Evolutionary conservation across 2,329 filamentous ascomycete species (phyloP).

Genomic region (Fusarium pininemorale): DNA sequence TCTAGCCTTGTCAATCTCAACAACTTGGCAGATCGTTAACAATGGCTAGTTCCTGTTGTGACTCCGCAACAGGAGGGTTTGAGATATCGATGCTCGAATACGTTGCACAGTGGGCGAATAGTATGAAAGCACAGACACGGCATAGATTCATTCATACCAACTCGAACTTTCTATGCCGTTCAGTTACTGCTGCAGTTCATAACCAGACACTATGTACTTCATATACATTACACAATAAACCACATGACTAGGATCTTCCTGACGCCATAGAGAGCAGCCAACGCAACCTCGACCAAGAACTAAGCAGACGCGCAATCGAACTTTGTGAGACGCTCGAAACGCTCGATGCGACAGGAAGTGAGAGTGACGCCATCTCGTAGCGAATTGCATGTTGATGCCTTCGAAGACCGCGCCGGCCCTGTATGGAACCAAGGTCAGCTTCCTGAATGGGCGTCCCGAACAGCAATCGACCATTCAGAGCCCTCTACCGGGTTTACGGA

Average conservation of each 20-base stretch:
- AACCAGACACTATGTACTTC: conserved; percentile 4
- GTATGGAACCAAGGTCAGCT: conserved; percentile 19
- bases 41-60: neutral
- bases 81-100: neutral
- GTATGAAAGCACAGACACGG: conserved; percentile 1
- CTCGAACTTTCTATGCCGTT: neutral
- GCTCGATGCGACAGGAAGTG: conserved; percentile 27
- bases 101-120: neutral
- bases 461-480: conserved; percentile 27
- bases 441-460: conserved; percentile 28
- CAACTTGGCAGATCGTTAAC: neutral
- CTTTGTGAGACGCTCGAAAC: conserved; percentile 36
- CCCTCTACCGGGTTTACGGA: conserved; percentile 14
- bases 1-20: conserved; percentile 8
- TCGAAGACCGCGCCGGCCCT: conserved; percentile 21
- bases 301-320: conserved; percentile 23
- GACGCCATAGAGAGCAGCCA: conserved; percentile 3
- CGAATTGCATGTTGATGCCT: conserved; percentile 30
- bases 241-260: conserved; percentile 17
- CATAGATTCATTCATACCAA: conserved; percentile 9
- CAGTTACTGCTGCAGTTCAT: conserved; percentile 6
- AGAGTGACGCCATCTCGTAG: conserved; percentile 41
- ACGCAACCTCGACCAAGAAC: neutral
- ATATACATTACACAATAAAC: conserved; percentile 2
- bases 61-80: neutral